phyloP scores from a whole-genome alignment of 495 filamentous ascomycete genomes.

The Xylaria sp. region DNA sequence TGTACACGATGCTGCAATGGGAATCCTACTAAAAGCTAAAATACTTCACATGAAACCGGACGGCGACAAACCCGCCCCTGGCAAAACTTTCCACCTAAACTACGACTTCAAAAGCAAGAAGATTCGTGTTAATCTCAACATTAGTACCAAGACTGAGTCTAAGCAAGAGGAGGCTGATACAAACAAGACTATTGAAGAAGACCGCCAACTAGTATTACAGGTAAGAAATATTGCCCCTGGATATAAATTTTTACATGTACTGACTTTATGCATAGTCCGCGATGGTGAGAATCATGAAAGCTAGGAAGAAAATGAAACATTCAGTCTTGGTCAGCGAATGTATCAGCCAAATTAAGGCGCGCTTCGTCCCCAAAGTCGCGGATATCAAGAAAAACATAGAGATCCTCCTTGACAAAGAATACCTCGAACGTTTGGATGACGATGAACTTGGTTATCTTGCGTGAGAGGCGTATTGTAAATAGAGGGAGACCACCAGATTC shows the following conservation, averaged over 20 bases:
- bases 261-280: slow-evolving; percentile 72
- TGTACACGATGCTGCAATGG: slow-evolving; percentile 81
- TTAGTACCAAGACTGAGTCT: slow-evolving; percentile 90
- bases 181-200: slow-evolving; percentile 99
- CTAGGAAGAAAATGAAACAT: slow-evolving; percentile 98
- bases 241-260: slow-evolving; percentile 6
- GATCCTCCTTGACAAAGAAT: slow-evolving; percentile 98
- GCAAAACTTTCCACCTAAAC: slow-evolving; percentile 81
- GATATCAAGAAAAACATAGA: slow-evolving; percentile 99
- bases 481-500: neutral
- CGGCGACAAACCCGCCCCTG: slow-evolving; percentile 72
- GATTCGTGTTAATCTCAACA: slow-evolving; percentile 93
- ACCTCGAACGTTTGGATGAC: slow-evolving; percentile 91
- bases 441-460: slow-evolving; percentile 94
- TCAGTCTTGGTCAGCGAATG: slow-evolving; percentile 90
- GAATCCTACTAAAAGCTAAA: slow-evolving; percentile 88
- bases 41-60: slow-evolving; percentile 75
- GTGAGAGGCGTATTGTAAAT: slow-evolving; percentile 44
- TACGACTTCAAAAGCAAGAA: slow-evolving; percentile 98
- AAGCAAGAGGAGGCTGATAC: slow-evolving; percentile 96
- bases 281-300: slow-evolving; percentile 99
- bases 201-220: slow-evolving; percentile 94
- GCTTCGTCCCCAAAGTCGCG: slow-evolving; percentile 88
- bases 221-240: slow-evolving; percentile 73
- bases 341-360: slow-evolving; percentile 91